phyloP scores from a whole-genome alignment of 306 rosid species.

The Macrotyloma uniflorum region DNA sequence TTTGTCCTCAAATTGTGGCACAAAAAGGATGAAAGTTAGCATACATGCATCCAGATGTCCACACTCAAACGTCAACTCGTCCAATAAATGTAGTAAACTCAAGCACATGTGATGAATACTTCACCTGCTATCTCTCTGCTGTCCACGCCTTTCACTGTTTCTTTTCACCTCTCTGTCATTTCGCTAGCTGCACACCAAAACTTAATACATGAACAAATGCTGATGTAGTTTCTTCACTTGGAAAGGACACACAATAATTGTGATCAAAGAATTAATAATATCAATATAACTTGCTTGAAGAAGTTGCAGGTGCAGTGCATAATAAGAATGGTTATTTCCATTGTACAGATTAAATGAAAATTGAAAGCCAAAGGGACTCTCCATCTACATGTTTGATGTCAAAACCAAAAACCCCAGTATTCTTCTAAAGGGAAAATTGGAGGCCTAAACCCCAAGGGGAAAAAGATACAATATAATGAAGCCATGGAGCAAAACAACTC shows the following conservation, averaged over 20 bases:
- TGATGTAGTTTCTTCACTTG: not conserved
- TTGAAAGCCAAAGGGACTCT: slow-evolving; percentile 10
- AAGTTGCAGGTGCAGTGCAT: not conserved
- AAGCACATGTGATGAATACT: not conserved
- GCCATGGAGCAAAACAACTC: slow-evolving; percentile 12
- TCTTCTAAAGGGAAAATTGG: slow-evolving; percentile 35
- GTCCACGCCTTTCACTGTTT: slow-evolving; percentile 1
- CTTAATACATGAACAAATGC: not conserved
- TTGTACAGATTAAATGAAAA: slow-evolving; percentile 41
- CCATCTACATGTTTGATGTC: slow-evolving; percentile 39
- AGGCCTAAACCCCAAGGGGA: slow-evolving; percentile 33
- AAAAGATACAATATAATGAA: slow-evolving; percentile 28
- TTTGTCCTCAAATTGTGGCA: slow-evolving; percentile 32
- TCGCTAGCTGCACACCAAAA: not conserved
- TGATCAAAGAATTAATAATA: not conserved
- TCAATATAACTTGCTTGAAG: not conserved
- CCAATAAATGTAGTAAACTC: not conserved
- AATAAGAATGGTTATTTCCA: slow-evolving; percentile 33
- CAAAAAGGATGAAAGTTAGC: slow-evolving; percentile 31
- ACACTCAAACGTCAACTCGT: slow-evolving; percentile 9
- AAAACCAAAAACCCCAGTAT: slow-evolving; percentile 39
- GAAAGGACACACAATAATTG: not conserved
- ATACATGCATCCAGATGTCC: slow-evolving; percentile 18
- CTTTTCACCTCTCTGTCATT: not conserved
- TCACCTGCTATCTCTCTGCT: not conserved